phyloP scores from a whole-genome alignment of 495 filamentous ascomycete genomes.

The Talaromyces ruber region DNA sequence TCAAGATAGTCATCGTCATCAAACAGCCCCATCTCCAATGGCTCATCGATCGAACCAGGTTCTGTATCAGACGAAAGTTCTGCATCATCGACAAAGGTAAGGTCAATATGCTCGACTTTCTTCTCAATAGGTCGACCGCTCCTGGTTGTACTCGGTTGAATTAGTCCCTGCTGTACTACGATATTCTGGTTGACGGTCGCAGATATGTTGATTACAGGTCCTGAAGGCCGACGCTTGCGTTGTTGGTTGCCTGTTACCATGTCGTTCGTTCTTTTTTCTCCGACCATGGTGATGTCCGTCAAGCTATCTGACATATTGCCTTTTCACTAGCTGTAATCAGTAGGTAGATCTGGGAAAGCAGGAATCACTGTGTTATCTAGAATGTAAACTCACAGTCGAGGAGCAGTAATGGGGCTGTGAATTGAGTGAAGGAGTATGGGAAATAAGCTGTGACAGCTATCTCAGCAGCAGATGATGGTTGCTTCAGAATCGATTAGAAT shows the following conservation, averaged over 20 bases:
- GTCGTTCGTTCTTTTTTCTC: not conserved
- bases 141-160: not conserved
- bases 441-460: not conserved
- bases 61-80: not conserved
- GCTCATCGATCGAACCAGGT: not conserved
- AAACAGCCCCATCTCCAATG: not conserved
- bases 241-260: not conserved
- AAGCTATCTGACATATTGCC: not conserved
- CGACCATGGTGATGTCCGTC: not conserved
- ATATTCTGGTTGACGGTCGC: not conserved
- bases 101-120: not conserved
- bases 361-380: not conserved
- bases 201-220: not conserved
- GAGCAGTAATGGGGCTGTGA: no score
- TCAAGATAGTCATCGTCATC: slow-evolving; percentile 16
- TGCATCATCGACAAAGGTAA: not conserved
- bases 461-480: not conserved
- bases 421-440: not conserved
- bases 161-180: not conserved
- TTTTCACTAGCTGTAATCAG: not conserved
- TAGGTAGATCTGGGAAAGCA: not conserved
- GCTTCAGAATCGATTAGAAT: not conserved
- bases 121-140: not conserved
- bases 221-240: not conserved
- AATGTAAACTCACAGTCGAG: not conserved